Base-by-base conservation (phyloP, 2,329 filamentous ascomycete species). In the Aspergillus sp. region DNA sequence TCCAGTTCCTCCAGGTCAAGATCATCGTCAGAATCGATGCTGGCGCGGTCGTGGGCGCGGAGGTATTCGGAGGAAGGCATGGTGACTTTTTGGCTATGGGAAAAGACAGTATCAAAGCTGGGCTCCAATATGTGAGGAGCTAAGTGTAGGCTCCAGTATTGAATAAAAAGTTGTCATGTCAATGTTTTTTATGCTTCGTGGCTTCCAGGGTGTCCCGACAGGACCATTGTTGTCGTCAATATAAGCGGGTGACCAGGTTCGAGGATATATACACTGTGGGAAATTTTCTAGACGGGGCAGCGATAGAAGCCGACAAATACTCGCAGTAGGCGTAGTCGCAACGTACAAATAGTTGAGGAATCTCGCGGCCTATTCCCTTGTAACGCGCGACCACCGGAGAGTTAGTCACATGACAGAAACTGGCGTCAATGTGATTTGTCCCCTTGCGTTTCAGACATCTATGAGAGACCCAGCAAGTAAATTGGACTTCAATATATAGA, bases 1-100 rank as follows among this genome's bases (percentile, higher is more conserved):
- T 79, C 77, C 27, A 80, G 70, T 65, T 79, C 77, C 59, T 79
- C 75, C 39, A 80, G 66, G 58, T 80, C 75, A 46, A 80, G 71
- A 58, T 80, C 77, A 58, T 75, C 70, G 54, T 77, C 76, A 33
- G 75, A 76, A 24, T 70, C 75, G 8, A 72, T 68, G 54, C 74
- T 72, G 51, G 68, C 56, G 22, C 68, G 65, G 42, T 69, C 68
- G 51, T 68, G 62, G 45, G 72, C 66, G 41, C 72, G 72, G 49
- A 70, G 57, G 56, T 77, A 77, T 22, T 75, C 72, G 19, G 72
- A 71, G 34, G 70, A 69, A 61, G 72, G 68, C 75, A 77, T 77
- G 47, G 20, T 68, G 45, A 41, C 8, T 30, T 12, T 37, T 37
- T 12, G 17, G 12, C 48, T 12, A 40, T 45, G 17, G 30, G 34